Percentiles rank a stretch among this genome's conserved stretches.
Evolutionary conservation across 192 early-diverging fungal genomes (phyloP).

Genomic region (Coemansia sp.): DNA sequence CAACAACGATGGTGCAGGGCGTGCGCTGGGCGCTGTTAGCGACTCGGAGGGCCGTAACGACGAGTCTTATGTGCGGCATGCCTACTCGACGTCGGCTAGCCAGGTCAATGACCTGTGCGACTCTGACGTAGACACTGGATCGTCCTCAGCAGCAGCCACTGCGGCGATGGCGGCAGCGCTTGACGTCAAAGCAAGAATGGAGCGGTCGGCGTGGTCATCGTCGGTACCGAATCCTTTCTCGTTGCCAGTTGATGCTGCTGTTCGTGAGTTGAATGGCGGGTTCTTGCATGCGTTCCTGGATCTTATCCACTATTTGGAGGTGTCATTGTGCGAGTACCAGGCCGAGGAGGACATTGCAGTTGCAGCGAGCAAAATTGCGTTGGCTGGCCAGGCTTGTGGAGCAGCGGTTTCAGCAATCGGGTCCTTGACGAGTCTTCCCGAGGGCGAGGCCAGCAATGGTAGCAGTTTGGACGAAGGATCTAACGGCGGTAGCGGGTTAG

Average conservation of each 20-base stretch:
- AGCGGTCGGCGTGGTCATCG: slow-evolving; percentile 10
- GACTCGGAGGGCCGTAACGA: slow-evolving; percentile 5
- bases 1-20: slow-evolving; percentile 7
- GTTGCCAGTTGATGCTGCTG: background rate
- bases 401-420: background rate
- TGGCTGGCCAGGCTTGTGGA: background rate
- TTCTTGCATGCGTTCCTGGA: slow-evolving; percentile 67
- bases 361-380: background rate
- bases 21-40: background rate
- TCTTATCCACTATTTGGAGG: slow-evolving; percentile 55
- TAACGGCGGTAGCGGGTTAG: background rate
- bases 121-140: slow-evolving; percentile 19
- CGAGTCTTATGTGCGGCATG: background rate
- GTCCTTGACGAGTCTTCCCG: background rate
- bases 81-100: slow-evolving; percentile 8
- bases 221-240: background rate
- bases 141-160: slow-evolving; percentile 15
- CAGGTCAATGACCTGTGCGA: slow-evolving; percentile 1
- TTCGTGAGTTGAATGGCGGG: slow-evolving; percentile 48
- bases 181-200: slow-evolving; percentile 31
- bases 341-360: background rate
- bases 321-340: slow-evolving; percentile 22
- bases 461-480: background rate
- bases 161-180: slow-evolving; percentile 25
- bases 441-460: background rate